Evolutionary conservation across 441 rosid species (phyloP).

Genomic region (Gossypium trilobum): DNA sequence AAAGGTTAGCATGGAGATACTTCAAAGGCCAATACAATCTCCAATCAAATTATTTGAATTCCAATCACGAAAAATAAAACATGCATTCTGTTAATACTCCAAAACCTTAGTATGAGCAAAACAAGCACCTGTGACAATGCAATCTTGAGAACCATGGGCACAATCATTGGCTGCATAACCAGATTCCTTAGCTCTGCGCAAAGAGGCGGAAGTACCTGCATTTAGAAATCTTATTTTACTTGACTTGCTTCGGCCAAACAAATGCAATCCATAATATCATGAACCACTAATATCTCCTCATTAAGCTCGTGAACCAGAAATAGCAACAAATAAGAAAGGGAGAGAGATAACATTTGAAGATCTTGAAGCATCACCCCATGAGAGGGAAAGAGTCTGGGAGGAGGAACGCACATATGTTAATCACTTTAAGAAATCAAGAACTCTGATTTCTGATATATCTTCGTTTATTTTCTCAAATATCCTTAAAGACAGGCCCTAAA

Average conservation of each 20-base stretch:
- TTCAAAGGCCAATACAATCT: not conserved
- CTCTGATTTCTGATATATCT: not conserved
- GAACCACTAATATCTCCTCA: not conserved
- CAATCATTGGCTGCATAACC: constrained; percentile 92
- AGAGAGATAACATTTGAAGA: not conserved
- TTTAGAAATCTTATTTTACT: constrained; percentile 9
- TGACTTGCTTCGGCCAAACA: not conserved
- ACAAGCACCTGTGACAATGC: constrained; percentile 80
- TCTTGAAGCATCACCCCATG: not conserved
- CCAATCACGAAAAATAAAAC: not conserved
- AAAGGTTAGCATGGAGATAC: constrained; percentile 1
- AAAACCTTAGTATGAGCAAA: constrained; percentile 10
- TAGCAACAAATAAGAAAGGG: not conserved
- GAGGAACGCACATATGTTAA: not conserved
- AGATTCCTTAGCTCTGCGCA: constrained; percentile 93
- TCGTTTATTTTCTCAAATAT: not conserved
- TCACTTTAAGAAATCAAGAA: not conserved
- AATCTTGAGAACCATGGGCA: constrained; percentile 92
- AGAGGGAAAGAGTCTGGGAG: not conserved
- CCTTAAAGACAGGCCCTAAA: not conserved
- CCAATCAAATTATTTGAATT: not conserved
- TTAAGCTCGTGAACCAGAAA: not conserved
- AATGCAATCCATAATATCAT: not conserved
- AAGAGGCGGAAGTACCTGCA: constrained; percentile 90
- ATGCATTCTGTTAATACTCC: not conserved